phyloP scores from a whole-genome alignment of 1,284 basidiomycete genomes.

The Phellopilus nigrolimitatus region DNA sequence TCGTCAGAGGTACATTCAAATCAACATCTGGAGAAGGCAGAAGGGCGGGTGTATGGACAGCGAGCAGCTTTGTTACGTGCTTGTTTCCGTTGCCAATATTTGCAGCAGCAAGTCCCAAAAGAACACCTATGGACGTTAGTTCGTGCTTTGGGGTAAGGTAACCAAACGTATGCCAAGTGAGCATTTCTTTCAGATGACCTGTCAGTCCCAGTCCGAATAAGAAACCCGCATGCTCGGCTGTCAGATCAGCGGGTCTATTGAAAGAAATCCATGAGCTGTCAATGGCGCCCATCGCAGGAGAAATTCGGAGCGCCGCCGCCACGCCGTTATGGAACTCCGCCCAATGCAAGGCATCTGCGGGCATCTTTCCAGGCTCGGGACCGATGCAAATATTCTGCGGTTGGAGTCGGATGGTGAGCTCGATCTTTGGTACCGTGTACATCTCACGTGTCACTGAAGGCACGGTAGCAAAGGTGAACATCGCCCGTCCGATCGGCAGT shows the following conservation, averaged over 20 bases:
- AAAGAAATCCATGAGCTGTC: slow-evolving; percentile 93
- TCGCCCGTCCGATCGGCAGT: slow-evolving; percentile 79
- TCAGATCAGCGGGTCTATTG: slow-evolving; percentile 83
- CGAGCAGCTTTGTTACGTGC: slow-evolving; percentile 86
- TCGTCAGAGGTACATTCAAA: slow-evolving; percentile 85
- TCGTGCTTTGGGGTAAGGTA: slow-evolving; percentile 96
- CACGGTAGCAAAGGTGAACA: slow-evolving; percentile 82
- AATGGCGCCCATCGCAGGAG: slow-evolving; percentile 69
- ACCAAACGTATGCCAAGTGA: slow-evolving; percentile 85
- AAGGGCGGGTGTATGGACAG: slow-evolving; percentile 90
- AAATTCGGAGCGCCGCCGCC: slow-evolving; percentile 82
- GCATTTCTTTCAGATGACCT: slow-evolving; percentile 83
- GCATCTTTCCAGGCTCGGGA: slow-evolving; percentile 63
- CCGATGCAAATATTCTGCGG: slow-evolving; percentile 60
- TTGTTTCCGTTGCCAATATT: slow-evolving; percentile 86
- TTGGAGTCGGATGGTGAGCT: slow-evolving; percentile 71
- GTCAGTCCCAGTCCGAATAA: slow-evolving; percentile 89
- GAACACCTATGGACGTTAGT: slow-evolving; percentile 87
- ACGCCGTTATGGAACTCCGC: slow-evolving; percentile 98
- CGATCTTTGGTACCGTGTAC: slow-evolving; percentile 77
- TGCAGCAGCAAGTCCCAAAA: slow-evolving; percentile 88
- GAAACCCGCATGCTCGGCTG: slow-evolving; percentile 92
- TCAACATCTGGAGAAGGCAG: slow-evolving; percentile 85
- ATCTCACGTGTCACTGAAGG: slow-evolving; percentile 68
- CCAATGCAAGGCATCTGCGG: slow-evolving; percentile 76